Evolutionary conservation across 805 yeast species (phyloP), one percentile per base, ranked within the genome.

Genomic region (Spathaspora passalidarum): DNA sequence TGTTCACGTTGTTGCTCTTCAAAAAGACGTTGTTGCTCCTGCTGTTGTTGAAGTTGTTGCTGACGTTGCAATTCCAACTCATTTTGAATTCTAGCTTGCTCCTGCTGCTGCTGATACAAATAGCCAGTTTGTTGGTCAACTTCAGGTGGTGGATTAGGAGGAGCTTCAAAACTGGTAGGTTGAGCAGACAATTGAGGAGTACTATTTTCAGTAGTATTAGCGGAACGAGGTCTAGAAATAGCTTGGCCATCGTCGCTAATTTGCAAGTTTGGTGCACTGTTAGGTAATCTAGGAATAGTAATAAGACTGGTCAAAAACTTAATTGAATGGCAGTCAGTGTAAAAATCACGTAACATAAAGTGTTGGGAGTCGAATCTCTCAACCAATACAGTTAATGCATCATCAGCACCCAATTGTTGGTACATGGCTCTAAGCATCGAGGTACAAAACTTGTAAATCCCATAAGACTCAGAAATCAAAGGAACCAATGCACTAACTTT

Each of bases 381-480:
- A 51, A 82, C 73, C 51, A 92, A 73, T 2, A 94, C 92, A 53
- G 78, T 79, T 51, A 92, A 71, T 1, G 89, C 92, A 4, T 85
- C 96, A 17, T 79, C 86, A 23, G 81, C 83, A 47, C 84, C 82
- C 50, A 86, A 78, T 55, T 88, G 76, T 56, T 80, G 80, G 57
- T 86, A 80, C 81, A 92, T 75, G 0, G 96, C 97, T 53, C 96
- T 79, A 48, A 92, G 69, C 98, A 92, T 91, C 8, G 96, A 84
- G 2, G 88, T 86, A 47, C 86, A 71, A 56, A 92, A 92, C 63
- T 89, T 87, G 66, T 90, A 88, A 47, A 92, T 89, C 38, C 98
- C 98, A 59, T 88, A 91, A 2, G 95, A 80, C 63, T 92, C 99
- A 5, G 92, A 79, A 44, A 92, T 88, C 65, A 91, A 73, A 2